Evolutionary conservation across 1,139 yeast genomes (phyloP), one percentile per base, ranked within the genome.

Genomic region (Diutina rugosa): DNA sequence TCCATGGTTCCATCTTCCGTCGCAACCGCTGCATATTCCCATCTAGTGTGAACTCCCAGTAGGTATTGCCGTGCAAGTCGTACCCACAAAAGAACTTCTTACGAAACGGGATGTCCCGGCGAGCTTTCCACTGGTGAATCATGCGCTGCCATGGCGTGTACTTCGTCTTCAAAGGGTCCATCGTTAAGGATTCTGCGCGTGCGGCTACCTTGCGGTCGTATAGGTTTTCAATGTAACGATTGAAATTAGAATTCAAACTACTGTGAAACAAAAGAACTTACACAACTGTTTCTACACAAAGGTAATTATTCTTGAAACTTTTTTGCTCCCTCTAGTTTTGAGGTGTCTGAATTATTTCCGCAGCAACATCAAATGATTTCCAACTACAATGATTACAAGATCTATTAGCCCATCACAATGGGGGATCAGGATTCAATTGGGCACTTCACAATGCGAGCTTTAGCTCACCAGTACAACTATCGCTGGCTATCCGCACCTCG

Each of bases 51-150:
- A 86, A 84, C 66, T 88, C 96, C 95, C 95, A 88, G 68, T 84
- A 88, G 3, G 93, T 84, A 66, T 88, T 88, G 4, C 95, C 96
- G 55, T 82, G 83, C 21, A 88, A 73, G 64, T 88, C 96, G 65
- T 87, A 87, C 9, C 96, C 82, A n/a, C 80, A 69, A 60, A 82
- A 81, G 63, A 78, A 82, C 64, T 70, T 72, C 59, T 72, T 73
- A 56, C 89, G 77, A 67, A 86, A 82, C 0, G 95, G 95, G 6
- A 87, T 76, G 56, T 74, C 80, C 49, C 85, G 69, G 9, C 85
- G 69, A 0, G 90, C 76, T 63, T 79, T 79, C 81, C 85, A 87
- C 63, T 72, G 73, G 67, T 80, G 82, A 59, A 78, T 71, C 1
- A 82, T 60, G 58, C 80, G 79, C 63, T 70, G 75, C 67, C 72